Evolutionary conservation across 78 protist species (phyloP), one percentile per base, ranked within the genome.

Genomic region (Dictyostelium discoideum): DNA sequence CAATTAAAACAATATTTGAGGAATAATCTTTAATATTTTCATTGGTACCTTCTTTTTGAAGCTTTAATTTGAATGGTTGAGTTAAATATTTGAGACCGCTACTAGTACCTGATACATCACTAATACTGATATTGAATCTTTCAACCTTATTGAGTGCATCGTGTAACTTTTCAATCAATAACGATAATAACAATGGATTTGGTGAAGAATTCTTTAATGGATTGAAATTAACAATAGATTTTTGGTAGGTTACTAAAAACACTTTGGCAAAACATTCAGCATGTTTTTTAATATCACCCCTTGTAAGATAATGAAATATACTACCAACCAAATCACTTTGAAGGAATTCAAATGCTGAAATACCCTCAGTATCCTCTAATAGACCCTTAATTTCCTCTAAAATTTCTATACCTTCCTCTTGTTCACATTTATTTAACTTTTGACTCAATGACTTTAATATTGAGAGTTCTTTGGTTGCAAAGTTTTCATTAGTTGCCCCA

Each of bases 51-150:
- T 92, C 92, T 22, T 80, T 93, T 40, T 20, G 37, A 6, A 96
- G 65, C 40, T 82, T 96, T 37, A 96, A 57, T 74, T 96, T 96
- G 42, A 96, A 92, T 82, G 97, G 97, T 69, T 96, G 96, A 14
- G 97, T 79, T 2, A 96, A 79, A 67, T 87, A 86, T 80, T 92
- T 92, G 22, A 96, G 48, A 37, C 97, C 97, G 14, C 92, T 44
- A 11, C 89, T 87, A 3, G 96, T 88, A n/a, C 96, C 96, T 13
- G 88, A 24, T 5, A 92, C 86, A n/a, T 90, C 96, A 50, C 83
- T 85, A 44, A 87, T 72, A 42, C 54, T 84, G 48, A 96, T 88
- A 18, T 95, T 60, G 84, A 96, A 92, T 37, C 92, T 50, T 44
- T 95, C 97, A 32, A 82, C 89, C 20, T 87, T 95, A 74, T 87